Base-by-base conservation (phyloP, 2,329 filamentous ascomycete species). In the Mycosphaerelloides madeirae region DNA sequence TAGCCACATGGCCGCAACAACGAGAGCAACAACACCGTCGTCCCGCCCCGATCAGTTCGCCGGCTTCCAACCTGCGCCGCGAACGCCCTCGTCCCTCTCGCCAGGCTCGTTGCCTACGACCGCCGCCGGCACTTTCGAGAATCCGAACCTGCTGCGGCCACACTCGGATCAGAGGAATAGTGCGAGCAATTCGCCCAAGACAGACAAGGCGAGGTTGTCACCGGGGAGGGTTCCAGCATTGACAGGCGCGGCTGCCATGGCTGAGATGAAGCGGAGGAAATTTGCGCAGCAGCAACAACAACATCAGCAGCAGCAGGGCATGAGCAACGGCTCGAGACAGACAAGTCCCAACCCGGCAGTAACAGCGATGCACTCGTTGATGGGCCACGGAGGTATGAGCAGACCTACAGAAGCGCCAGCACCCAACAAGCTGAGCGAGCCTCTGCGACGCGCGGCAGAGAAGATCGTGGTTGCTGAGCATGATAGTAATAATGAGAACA, bases 261-360 rank as follows among this genome's bases (percentile, higher is more conserved):
- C 68, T 35, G 73, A 76, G 53, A 64, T 74, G 53, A 70, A 70
- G 46, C 66, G 68, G 34, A 62, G 61, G 45, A 62, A 65, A 46
- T 65, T 72, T 46, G 65, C 70, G 44, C 61, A 66, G 43, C 50
- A 35, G 49, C 50, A 44, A 51, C 54, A 41, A n/a, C 39, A 65
- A 44, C 64, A 70, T 44, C 65, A 70, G 39, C 60, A 65, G 42
- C 44, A 25, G 46, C 48, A 41, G 50, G 54, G 31, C 8, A 12
- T 19, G 13, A 22, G 32, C 13, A 31, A 34, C 15, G 49, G 49
- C 7, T 59, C 66, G 43, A 63, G 68, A 29, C 68, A 69, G 51
- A 69, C 67, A n/a, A 76, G 69, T 50, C 71, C 72, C 2, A 76
- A 77, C 43, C 72, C 72, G 13, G 68, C 65, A 14, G 57, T 63